phyloP scores from a whole-genome alignment of 768 basidiomycete species.

The Collybia mongolica region DNA sequence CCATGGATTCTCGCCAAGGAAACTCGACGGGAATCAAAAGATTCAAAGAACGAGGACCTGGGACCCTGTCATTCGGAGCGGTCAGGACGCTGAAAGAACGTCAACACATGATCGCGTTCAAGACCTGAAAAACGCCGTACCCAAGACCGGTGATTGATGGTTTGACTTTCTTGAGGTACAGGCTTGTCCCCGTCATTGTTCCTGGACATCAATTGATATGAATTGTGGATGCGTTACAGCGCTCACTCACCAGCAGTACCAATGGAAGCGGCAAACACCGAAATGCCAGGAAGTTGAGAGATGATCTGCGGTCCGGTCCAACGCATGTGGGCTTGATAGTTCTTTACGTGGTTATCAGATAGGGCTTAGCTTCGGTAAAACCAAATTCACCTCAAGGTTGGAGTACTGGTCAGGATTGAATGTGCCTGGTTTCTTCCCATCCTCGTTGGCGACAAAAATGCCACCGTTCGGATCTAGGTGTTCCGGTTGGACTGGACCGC shows the following conservation, averaged over 20 bases:
- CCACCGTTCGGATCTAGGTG: conserved; percentile 20
- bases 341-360: conserved; percentile 10
- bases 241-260: conserved; percentile 16
- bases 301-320: conserved; percentile 24
- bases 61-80: conserved; percentile 19
- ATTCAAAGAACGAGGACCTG: conserved; percentile 18
- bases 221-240: neutral
- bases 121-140: conserved; percentile 3
- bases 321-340: conserved; percentile 21
- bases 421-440: conserved; percentile 12
- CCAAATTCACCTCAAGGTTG: conserved; percentile 11
- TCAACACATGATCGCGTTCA: neutral
- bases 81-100: conserved; percentile 13
- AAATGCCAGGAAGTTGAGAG: conserved; percentile 20
- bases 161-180: conserved; percentile 18
- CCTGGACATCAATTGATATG: conserved; percentile 9
- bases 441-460: conserved; percentile 13
- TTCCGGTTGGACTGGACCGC: conserved; percentile 19
- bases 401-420: conserved; percentile 22
- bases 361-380: neutral
- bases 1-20: conserved; percentile 21
- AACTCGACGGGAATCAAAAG: conserved; percentile 19
- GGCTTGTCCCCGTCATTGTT: conserved; percentile 22
- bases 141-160: conserved; percentile 17
- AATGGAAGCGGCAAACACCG: conserved; percentile 19